phyloP scores from a whole-genome alignment of 2,329 filamentous ascomycete species.

The Diaporthe vexans region DNA sequence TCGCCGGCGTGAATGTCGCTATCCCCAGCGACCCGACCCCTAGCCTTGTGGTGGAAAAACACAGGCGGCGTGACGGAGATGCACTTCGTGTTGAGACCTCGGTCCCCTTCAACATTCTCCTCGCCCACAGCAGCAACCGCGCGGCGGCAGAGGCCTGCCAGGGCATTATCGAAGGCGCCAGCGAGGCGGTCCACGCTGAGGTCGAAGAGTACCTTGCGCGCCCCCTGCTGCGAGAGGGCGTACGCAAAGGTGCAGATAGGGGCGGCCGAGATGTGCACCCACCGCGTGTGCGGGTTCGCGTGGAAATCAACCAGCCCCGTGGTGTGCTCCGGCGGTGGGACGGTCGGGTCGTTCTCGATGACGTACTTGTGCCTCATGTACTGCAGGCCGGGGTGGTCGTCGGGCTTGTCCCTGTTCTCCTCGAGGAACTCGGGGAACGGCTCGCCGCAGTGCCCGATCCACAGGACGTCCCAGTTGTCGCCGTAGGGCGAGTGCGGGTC shows the following conservation, averaged over 20 bases:
- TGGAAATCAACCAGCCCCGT: slow-evolving; percentile 49
- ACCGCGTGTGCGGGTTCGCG: slow-evolving; percentile 36
- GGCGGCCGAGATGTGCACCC: slow-evolving; percentile 32
- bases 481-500: slow-evolving; percentile 56
- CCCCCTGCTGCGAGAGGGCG: slow-evolving; percentile 51
- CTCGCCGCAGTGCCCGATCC: slow-evolving; percentile 64
- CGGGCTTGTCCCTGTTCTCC: slow-evolving; percentile 45
- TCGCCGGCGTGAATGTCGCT: slow-evolving; percentile 50
- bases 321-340: slow-evolving; percentile 46
- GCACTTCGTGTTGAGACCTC: slow-evolving; percentile 46
- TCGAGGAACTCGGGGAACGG: slow-evolving; percentile 47
- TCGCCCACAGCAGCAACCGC: slow-evolving; percentile 45
- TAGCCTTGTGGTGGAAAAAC: slow-evolving; percentile 52
- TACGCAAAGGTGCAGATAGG: slow-evolving; percentile 50
- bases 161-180: slow-evolving; percentile 52
- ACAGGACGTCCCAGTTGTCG: slow-evolving; percentile 65
- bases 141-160: slow-evolving; percentile 54
- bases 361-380: slow-evolving; percentile 48
- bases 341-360: slow-evolving; percentile 47
- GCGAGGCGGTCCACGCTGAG: slow-evolving; percentile 52
- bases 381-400: slow-evolving; percentile 42
- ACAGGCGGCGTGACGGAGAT: slow-evolving; percentile 52
- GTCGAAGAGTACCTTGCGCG: slow-evolving; percentile 52
- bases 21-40: slow-evolving; percentile 48
- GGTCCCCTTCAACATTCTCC: slow-evolving; percentile 24